Conservation (phyloP, 306 rosid genomes). For the Acacia melanoxylon region DNA sequence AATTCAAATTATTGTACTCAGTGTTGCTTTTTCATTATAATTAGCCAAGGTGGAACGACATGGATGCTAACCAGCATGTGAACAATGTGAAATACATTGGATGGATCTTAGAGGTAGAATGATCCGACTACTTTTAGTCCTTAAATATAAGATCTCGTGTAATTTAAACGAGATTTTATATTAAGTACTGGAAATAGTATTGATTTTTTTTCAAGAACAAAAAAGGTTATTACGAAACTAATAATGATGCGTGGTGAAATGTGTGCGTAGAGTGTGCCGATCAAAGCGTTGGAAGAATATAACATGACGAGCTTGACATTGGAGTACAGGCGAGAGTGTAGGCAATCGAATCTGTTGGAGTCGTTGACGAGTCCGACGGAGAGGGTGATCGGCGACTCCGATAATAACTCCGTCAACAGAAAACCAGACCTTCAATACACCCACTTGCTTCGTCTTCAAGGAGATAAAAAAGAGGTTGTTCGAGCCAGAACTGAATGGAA, state of each 20-base stretch:
- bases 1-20: neutral
- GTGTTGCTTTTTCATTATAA: constrained; percentile 18
- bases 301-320: constrained; percentile 73
- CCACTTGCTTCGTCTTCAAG: constrained; percentile 81
- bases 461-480: constrained; percentile 60
- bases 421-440: constrained; percentile 59
- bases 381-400: constrained; percentile 37
- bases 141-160: no score
- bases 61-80: constrained; percentile 97
- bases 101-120: constrained; percentile 90
- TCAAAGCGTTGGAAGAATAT: constrained; percentile 57
- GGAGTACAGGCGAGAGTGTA: constrained; percentile 85
- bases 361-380: constrained; percentile 67
- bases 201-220: neutral
- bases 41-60: constrained; percentile 98
- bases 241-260: neutral
- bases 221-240: neutral
- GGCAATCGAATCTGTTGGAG: constrained; percentile 70
- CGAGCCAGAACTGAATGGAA: constrained; percentile 88
- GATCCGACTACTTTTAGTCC: no score
- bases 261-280: constrained; percentile 74
- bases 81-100: constrained; percentile 94
- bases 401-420: constrained; percentile 41
- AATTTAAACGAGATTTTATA: no score
- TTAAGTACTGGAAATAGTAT: no score